These are phyloP conservation scores for Erythrophleum ivorense DNA, from an alignment of 331 rosid species.

Conservation along the genomic window DNA sequence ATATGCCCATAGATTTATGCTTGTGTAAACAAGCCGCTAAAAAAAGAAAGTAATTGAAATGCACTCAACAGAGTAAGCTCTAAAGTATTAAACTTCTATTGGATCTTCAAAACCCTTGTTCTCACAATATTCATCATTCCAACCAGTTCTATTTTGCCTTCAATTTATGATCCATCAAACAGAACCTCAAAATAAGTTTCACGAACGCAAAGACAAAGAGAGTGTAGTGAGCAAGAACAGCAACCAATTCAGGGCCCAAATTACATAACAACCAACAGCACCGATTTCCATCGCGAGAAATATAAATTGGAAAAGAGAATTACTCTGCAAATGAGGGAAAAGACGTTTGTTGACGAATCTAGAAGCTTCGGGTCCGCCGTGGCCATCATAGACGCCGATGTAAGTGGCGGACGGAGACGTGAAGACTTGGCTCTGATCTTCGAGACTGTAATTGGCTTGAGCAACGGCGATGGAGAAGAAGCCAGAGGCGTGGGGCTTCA, in stretches of 20 bases:
- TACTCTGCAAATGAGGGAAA: conserved; percentile 60
- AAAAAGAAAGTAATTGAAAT: background rate
- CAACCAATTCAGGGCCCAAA: background rate
- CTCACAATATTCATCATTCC: background rate
- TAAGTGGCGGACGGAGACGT: conserved; percentile 69
- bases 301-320: background rate
- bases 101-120: conserved; percentile 11
- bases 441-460: conserved; percentile 73
- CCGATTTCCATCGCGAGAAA: background rate
- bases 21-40: background rate
- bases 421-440: conserved; percentile 80
- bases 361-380: conserved; percentile 86
- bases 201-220: background rate
- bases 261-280: background rate
- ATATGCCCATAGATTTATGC: background rate
- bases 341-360: conserved; percentile 67
- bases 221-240: background rate
- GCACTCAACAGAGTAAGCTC: background rate
- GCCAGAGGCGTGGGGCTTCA: conserved; percentile 70
- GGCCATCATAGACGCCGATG: conserved; percentile 82
- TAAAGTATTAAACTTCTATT: background rate
- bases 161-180: background rate
- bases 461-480: conserved; percentile 80
- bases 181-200: background rate
- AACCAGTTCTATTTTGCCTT: background rate